Conservation (phyloP, 2,329 filamentous ascomycete species). For the Exophiala dermatitidis region DNA sequence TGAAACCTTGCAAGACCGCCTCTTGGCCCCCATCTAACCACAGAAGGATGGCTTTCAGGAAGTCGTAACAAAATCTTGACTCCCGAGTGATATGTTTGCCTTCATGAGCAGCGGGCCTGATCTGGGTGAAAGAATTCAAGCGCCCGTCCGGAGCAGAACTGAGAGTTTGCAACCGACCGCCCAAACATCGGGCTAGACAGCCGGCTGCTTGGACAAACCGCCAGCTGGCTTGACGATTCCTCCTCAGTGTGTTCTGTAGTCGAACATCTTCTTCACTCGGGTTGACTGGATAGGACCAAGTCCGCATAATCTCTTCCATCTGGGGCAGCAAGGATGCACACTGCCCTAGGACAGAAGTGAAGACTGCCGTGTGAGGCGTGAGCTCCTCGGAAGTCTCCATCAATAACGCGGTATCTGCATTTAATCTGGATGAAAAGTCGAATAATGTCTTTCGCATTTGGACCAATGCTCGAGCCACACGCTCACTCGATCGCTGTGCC, state of each 20-base stretch:
- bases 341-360: slow-evolving; percentile 38
- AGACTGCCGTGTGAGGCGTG: slow-evolving; percentile 34
- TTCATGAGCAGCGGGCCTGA: slow-evolving; percentile 43
- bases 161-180: slow-evolving; percentile 44
- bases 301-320: slow-evolving; percentile 50
- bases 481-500: slow-evolving; percentile 47
- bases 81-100: slow-evolving; percentile 31
- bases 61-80: slow-evolving; percentile 56
- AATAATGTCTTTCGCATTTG: slow-evolving; percentile 52
- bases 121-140: slow-evolving; percentile 42
- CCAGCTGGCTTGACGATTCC: slow-evolving; percentile 49
- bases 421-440: slow-evolving; percentile 37
- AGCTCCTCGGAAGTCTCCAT: slow-evolving; percentile 28
- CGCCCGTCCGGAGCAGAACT: slow-evolving; percentile 34
- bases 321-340: slow-evolving; percentile 45
- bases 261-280: slow-evolving; percentile 47
- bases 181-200: slow-evolving; percentile 50
- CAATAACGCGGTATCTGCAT: slow-evolving; percentile 29
- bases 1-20: slow-evolving; percentile 52
- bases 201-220: slow-evolving; percentile 58
- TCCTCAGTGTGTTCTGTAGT: slow-evolving; percentile 50
- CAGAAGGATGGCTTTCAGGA: slow-evolving; percentile 55
- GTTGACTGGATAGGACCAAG: slow-evolving; percentile 55
- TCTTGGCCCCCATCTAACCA: slow-evolving; percentile 55
- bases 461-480: slow-evolving; percentile 50